Conservation (phyloP, 306 rosid genomes). For the Fragaria nilgerrensis region DNA sequence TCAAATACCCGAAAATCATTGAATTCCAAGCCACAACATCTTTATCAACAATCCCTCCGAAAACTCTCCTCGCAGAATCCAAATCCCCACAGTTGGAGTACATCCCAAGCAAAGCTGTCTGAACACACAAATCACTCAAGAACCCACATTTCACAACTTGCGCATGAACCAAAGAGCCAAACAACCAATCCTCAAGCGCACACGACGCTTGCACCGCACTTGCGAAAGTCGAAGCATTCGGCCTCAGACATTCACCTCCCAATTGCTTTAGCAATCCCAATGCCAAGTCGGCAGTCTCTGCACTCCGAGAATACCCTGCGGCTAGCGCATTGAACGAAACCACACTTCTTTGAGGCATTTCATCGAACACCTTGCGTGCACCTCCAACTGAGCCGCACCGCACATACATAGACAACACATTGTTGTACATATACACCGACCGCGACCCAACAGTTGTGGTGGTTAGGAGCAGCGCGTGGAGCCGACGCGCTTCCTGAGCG, state of each 20-base stretch:
- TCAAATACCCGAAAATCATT: constrained; percentile 58
- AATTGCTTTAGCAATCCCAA: constrained; percentile 41
- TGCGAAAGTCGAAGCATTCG: constrained; percentile 60
- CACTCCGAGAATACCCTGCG: constrained; percentile 56
- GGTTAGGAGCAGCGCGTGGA: constrained; percentile 65
- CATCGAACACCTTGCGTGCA: constrained; percentile 63
- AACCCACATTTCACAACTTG: constrained; percentile 66
- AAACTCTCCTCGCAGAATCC: constrained; percentile 53
- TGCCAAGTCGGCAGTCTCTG: constrained; percentile 37
- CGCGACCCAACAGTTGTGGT: constrained; percentile 22
- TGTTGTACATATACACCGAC: constrained; percentile 60
- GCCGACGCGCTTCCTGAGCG: constrained; percentile 63
- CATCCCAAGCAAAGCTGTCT: constrained; percentile 71
- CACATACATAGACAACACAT: constrained; percentile 63
- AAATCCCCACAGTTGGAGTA: constrained; percentile 63
- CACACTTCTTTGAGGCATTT: constrained; percentile 66
- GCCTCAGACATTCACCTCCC: constrained; percentile 42
- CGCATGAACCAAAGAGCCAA: constrained; percentile 63
- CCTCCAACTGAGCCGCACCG: constrained; percentile 49
- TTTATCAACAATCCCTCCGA: constrained; percentile 45
- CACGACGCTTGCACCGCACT: constrained; percentile 70
- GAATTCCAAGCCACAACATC: constrained; percentile 82
- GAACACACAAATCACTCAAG: constrained; percentile 53
- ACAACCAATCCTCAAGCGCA: constrained; percentile 43
- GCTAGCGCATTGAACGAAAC: constrained; percentile 76